Evolutionary conservation across 2,329 filamentous ascomycete species (phyloP), one percentile per base, ranked within the genome.

Genomic region (Pseudopyrenochaeta lycopersici): DNA sequence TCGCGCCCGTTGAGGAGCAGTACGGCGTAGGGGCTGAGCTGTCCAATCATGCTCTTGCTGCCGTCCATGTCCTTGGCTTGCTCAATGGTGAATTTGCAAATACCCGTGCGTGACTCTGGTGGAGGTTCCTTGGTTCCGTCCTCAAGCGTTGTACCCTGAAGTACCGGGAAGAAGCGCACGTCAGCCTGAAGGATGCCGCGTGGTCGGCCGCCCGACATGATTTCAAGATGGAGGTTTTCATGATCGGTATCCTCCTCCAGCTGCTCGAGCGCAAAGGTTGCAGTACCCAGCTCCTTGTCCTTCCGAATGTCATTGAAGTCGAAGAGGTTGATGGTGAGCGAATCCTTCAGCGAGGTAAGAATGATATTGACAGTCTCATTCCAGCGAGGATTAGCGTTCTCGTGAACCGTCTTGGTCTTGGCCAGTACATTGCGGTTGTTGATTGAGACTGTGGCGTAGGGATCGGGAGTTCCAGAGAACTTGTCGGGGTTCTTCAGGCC

Each of bases 271-370:
- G 87, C 81, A 74, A 99, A 99, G 0, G 90, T 92, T 1, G 92
- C 92, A 18, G 88, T 84, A 48, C 94, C 95, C 42, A 99, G 85
- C 74, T 97, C 92, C 80, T 97, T 97, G 78, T 97, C 93, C 79
- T 98, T 99, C 62, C 95, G 88, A 76, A 90, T 90, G 52, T 97
- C 95, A 67, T 99, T 99, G 83, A 89, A 97, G 75, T 99, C 95
- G 68, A 88, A 97, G 27, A 97, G 76, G 50, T 90, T 87, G 50
- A 99, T 84, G 18, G 94, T 95, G 49, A 99, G 82, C 23, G 90
- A 84, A 72, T 99, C 95, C 53, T 90, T 90, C 72, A 96, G 90
- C 3, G 92, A 96, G 1, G 92, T 96, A 62, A 99, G 84, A 61
- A 99, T 95, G 65, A 98, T 87, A 73, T 97, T 97, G 71, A 97